Conservation (phyloP, 129 eudicot species). For the Centrapalus pauciflorus region DNA sequence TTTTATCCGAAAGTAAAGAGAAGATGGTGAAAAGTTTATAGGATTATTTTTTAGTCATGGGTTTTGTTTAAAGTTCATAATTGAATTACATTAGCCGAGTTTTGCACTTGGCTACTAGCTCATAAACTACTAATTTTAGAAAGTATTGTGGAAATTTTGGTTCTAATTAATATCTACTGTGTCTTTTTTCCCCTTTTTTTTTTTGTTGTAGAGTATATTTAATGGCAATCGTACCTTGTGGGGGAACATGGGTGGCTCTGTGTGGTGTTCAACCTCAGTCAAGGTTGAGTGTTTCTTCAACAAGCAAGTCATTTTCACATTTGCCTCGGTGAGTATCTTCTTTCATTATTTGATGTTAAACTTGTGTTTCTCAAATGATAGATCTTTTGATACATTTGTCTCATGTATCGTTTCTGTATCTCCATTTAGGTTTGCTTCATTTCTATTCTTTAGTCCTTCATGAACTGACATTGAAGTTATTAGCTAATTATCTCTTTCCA, state of each 20-base stretch:
- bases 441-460: not conserved
- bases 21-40: too few relatives aligned
- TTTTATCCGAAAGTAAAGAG: not conserved
- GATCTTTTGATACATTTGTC: not conserved
- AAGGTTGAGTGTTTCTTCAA: constrained; percentile 26
- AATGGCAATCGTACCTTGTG: constrained; percentile 79
- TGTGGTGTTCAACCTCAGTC: constrained; percentile 61
- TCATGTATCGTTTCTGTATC: not conserved
- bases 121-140: not conserved
- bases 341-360: not conserved
- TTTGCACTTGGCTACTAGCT: not conserved
- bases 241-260: constrained; percentile 57
- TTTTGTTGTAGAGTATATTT: constrained; percentile 18
- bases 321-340: constrained; percentile 38
- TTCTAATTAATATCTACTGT: not conserved
- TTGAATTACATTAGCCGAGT: not conserved
- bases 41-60: not conserved
- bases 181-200: too few relatives aligned
- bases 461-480: constrained; percentile 1
- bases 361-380: not conserved
- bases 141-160: not conserved
- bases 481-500: not conserved
- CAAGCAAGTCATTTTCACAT: constrained; percentile 34
- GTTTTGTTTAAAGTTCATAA: not conserved
- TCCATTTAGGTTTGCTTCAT: not conserved